phyloP scores from a whole-genome alignment of 2,329 filamentous ascomycete species.

The Fusarium pseudocircinatum region DNA sequence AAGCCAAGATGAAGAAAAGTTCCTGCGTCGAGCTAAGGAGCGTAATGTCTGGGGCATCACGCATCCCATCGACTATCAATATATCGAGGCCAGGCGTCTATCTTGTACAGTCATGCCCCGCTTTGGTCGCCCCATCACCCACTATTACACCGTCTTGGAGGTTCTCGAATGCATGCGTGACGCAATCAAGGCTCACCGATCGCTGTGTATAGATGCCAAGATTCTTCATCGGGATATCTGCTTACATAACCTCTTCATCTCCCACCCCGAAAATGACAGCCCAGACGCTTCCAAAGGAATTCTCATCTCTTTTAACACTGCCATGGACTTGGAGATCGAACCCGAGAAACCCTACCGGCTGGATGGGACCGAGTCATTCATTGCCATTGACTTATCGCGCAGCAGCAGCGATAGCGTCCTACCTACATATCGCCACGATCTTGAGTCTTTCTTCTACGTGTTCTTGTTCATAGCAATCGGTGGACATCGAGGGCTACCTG shows the following conservation, averaged over 20 bases:
- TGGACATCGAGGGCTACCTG: neutral
- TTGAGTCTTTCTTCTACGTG: slow-evolving; percentile 45
- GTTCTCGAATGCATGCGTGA: slow-evolving; percentile 49
- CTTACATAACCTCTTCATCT: slow-evolving; percentile 52
- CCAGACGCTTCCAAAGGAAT: slow-evolving; percentile 28
- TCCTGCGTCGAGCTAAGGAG: slow-evolving; percentile 23
- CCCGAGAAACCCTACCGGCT: slow-evolving; percentile 27
- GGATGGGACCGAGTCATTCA: slow-evolving; percentile 39
- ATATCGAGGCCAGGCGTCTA: neutral
- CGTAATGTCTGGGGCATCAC: slow-evolving; percentile 27
- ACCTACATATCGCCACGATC: slow-evolving; percentile 40
- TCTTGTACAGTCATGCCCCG: slow-evolving; percentile 19
- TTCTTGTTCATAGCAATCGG: slow-evolving; percentile 25
- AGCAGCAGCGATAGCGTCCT: neutral
- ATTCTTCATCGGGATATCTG: slow-evolving; percentile 53
- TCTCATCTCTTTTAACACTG: slow-evolving; percentile 35
- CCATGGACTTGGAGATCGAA: slow-evolving; percentile 25
- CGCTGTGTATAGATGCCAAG: slow-evolving; percentile 44
- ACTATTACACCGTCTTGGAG: slow-evolving; percentile 44
- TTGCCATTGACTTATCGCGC: slow-evolving; percentile 38
- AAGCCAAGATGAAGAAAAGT: neutral
- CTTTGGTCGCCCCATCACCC: slow-evolving; percentile 21
- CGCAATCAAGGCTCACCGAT: slow-evolving; percentile 50
- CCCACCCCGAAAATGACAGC: neutral
- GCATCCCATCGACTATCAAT: slow-evolving; percentile 16